These are phyloP conservation scores for Mesostigma viride DNA, from an alignment of 139 green algal species.

Conservation along the genomic window DNA sequence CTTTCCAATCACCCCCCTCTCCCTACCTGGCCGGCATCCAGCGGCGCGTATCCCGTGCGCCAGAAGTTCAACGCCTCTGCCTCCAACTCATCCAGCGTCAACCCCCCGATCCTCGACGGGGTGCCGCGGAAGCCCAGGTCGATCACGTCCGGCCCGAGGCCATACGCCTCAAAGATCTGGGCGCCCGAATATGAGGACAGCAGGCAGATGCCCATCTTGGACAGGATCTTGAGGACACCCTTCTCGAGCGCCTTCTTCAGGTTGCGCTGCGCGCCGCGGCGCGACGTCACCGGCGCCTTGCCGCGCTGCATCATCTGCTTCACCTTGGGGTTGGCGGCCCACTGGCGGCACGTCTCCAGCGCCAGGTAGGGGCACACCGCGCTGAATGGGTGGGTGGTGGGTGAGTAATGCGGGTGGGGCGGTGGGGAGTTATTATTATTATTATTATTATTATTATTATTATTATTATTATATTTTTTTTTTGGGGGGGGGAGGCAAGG, in stretches of 20 bases:
- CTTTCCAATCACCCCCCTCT: too few relatives aligned
- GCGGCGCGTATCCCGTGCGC: conserved; percentile 74
- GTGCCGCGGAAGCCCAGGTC: conserved; percentile 50
- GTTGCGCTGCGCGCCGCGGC: conserved; percentile 60
- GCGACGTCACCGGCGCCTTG: conserved; percentile 68
- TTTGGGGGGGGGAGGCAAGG: too few relatives aligned
- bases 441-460: too few relatives aligned
- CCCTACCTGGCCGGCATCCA: too few relatives aligned
- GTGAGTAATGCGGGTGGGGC: too few relatives aligned
- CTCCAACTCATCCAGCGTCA: conserved; percentile 84
- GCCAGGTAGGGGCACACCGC: conserved; percentile 93
- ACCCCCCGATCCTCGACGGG: conserved; percentile 90
- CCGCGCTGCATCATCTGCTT: conserved; percentile 76
- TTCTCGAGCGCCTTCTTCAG: conserved; percentile 67
- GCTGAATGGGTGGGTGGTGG: too few relatives aligned
- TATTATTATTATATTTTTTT: too few relatives aligned
- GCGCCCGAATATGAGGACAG: conserved; percentile 62
- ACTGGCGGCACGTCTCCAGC: conserved; percentile 90
- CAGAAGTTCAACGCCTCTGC: conserved; percentile 79
- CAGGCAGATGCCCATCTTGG: conserved; percentile 99
- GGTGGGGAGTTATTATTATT: too few relatives aligned
- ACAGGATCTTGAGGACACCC: conserved; percentile 97
- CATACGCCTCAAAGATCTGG: conserved; percentile 98
- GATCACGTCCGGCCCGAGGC: conserved; percentile 79
- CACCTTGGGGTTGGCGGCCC: conserved; percentile 57